Percentiles rank a stretch among this genome's conserved stretches.
Conservation (phyloP, 129 eudicot species). For the Kitagawia praeruptora region DNA sequence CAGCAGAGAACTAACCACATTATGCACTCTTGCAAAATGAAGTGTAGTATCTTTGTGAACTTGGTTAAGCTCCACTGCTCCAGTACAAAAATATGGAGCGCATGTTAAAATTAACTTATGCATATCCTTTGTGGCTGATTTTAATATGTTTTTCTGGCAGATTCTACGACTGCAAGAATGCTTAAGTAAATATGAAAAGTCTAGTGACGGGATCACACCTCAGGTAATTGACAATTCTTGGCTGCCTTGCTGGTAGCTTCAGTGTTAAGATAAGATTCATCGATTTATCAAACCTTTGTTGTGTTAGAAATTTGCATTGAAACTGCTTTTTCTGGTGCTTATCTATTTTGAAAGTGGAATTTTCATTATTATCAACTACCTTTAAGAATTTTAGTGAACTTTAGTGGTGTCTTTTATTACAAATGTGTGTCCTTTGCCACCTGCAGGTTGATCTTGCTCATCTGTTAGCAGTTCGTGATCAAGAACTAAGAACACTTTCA, state of each 20-base stretch:
- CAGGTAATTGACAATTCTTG: slow-evolving; percentile 53
- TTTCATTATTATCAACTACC: not conserved
- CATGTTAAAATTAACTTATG: not conserved
- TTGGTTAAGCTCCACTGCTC: slow-evolving; percentile 8
- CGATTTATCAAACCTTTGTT: not conserved
- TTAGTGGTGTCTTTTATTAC: not conserved
- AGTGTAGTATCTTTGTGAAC: not conserved
- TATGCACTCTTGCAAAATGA: too few relatives aligned
- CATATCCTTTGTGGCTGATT: not conserved
- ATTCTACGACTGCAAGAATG: slow-evolving; percentile 89
- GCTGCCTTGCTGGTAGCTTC: not conserved
- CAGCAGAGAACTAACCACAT: too few relatives aligned
- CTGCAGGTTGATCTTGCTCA: slow-evolving; percentile 96
- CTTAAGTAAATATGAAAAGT: slow-evolving; percentile 86
- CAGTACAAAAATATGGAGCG: not conserved
- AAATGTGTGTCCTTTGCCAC: not conserved
- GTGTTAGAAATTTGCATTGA: not conserved
- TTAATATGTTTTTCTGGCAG: slow-evolving; percentile 28
- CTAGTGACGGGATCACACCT: slow-evolving; percentile 80
- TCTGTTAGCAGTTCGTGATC: slow-evolving; percentile 94
- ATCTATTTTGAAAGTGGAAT: not conserved
- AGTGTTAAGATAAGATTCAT: not conserved
- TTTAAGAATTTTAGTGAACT: not conserved
- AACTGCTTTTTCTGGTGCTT: not conserved
- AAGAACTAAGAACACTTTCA: slow-evolving; percentile 90